Percentiles rank a stretch among this genome's conserved stretches.
These are phyloP conservation scores for Malassezia nana DNA, from an alignment of 1,284 basidiomycete genomes.

Conservation along the genomic window DNA sequence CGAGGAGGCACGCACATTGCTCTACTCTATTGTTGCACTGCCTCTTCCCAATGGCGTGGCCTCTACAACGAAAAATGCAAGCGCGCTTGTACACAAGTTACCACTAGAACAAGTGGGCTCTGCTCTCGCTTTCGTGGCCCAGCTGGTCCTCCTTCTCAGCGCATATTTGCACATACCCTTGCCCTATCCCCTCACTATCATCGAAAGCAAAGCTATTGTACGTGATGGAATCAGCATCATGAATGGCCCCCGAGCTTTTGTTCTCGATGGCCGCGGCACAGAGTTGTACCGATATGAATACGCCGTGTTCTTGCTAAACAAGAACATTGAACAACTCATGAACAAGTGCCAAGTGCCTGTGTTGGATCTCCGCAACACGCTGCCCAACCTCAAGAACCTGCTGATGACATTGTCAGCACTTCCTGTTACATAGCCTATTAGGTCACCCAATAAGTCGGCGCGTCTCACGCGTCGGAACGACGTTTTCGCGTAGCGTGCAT, in stretches of 20 bases:
- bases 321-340: slow-evolving; percentile 67
- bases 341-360: slow-evolving; percentile 52
- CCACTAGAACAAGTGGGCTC: slow-evolving; percentile 3
- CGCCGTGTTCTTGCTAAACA: slow-evolving; percentile 90
- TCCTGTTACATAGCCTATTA: not conserved
- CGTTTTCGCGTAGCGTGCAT: slow-evolving; percentile 11
- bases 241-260: slow-evolving; percentile 50
- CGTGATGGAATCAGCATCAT: slow-evolving; percentile 44
- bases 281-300: slow-evolving; percentile 96
- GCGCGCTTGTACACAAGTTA: not conserved
- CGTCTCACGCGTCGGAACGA: not conserved
- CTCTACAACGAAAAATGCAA: not conserved
- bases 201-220: slow-evolving; percentile 37
- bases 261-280: slow-evolving; percentile 82
- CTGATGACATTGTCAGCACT: slow-evolving; percentile 60
- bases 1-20: slow-evolving; percentile 32
- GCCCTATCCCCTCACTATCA: slow-evolving; percentile 38
- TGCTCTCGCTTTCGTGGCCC: slow-evolving; percentile 37
- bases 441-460: not conserved
- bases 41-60: slow-evolving; percentile 36
- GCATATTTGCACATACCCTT: slow-evolving; percentile 32
- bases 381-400: slow-evolving; percentile 90
- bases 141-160: slow-evolving; percentile 35
- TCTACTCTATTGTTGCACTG: slow-evolving; percentile 38
- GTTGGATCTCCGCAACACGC: slow-evolving; percentile 85